These are phyloP conservation scores for Syzygium malaccense DNA, from an alignment of 441 rosid genomes.

Conservation along the genomic window DNA sequence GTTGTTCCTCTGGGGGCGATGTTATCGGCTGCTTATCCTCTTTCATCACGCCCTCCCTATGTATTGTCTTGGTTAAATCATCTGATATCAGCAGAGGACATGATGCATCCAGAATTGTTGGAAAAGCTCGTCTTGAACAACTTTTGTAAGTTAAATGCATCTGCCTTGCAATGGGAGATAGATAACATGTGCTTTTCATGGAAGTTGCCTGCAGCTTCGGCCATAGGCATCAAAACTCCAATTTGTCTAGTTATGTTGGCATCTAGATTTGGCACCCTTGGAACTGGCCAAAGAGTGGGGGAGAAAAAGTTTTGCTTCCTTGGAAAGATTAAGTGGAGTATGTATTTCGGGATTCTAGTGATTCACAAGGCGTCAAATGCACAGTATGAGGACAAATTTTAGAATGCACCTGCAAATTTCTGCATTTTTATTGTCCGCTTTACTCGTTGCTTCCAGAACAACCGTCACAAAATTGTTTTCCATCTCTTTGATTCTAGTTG, in stretches of 20 bases:
- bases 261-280: background rate
- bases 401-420: background rate
- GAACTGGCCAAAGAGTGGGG: background rate
- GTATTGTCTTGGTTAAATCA: conserved; percentile 77
- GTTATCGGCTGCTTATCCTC: conserved; percentile 85
- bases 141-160: conserved; percentile 61
- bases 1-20: conserved; percentile 87
- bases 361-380: background rate
- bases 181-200: background rate
- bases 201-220: background rate
- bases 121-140: conserved; percentile 89
- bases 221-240: background rate
- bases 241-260: background rate
- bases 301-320: background rate
- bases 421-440: background rate
- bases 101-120: conserved; percentile 95
- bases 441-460: background rate
- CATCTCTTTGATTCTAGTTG: background rate
- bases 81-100: conserved; percentile 84
- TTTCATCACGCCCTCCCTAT: conserved; percentile 74
- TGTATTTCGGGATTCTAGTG: background rate
- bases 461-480: background rate
- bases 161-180: background rate
- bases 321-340: background rate
- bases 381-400: background rate